Evolutionary conservation across 2,329 filamentous ascomycete species (phyloP), one percentile per base, ranked within the genome.

Genomic region (Akanthomyces dipterigenus): DNA sequence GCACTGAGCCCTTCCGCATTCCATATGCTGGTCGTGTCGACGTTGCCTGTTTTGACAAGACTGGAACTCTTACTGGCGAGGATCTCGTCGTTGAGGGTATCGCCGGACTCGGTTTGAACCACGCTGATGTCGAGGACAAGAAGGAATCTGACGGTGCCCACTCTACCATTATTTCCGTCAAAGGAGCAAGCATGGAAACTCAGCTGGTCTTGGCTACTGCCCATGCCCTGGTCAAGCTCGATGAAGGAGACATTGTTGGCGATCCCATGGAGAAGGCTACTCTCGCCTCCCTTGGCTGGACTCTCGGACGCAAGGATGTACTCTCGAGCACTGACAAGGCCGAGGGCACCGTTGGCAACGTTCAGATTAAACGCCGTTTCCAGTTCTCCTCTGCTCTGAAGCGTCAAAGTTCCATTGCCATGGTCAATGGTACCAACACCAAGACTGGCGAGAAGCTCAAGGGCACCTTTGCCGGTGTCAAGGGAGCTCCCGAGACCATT

Each of bases 241-340:
- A 99, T 66, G 95, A 99, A 73, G 95, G 95, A 22, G 95, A 99
- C 14, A 89, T 98, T 67, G 95, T 99, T 49, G 95, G 95, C 69
- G 95, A 99, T 71, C 95, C 95, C 2, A 99, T 99, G 95, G 95
- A 99, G 72, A 98, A 98, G 77, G 95, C 95, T 49, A 98, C 95
- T 1, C 80, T 99, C 31, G 80, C 83, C 54, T 92, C 93, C 61
- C 86, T 99, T 12, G 93, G 93, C 59, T 99, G 95, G 95, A 87
- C 83, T 61, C 82, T 99, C n/a, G 93, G 93, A 53, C 88, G 86
- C 70, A 95, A 96, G 66, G 93, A 99, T 70, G 87, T 84, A 36
- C 83, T 99, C 18, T 86, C 86, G 31, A 89, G 86, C 73, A 80
- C 83, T 22, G 68, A 67, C 63, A 76, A 75, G 67, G 70, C 71